Evolutionary conservation across 352 stramenopile species (phyloP), one percentile per base, ranked within the genome.

Genomic region (Thalassiosira hispida): DNA sequence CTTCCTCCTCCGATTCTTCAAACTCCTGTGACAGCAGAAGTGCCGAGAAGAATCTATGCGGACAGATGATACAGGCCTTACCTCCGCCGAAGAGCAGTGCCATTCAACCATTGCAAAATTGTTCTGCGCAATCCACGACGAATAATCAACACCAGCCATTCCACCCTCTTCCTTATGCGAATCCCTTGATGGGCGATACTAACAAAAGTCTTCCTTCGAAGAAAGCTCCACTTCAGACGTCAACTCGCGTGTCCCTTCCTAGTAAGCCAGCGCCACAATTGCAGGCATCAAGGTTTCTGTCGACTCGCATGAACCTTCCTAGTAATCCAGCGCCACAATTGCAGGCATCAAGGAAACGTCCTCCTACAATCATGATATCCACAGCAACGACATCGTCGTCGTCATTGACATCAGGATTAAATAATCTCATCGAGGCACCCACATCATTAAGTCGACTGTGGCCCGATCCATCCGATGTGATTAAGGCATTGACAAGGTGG

Each of bases 401-500:
- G 57, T 47, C 52, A 67, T 75, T 52, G 23, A 49, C n/a, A 46
- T 55, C 38, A 65, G 18, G 6, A 59, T 23, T 53, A 33, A 27
- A 53, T 11, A 51, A 18, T 22, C 14, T n/a, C 49, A 29, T 33
- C 27, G 55, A 66, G 33, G 44, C 73, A 31, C 65, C 74, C 14
- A 68, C 74, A 51, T 82, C 74, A 29, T 44, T 85, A 14, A 59
- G 51, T 40, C 77, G 77, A 63, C 61, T 81, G 9, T 85, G 66
- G 64, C 77, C 77, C 27, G 77, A 85, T 69, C 77, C 77, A 44
- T 85, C 77, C 0, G 77, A 85, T 72, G 53, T 63, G 25, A 77
- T 85, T 55, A 85, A 81, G 29, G 66, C 77, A 9, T 67, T 85
- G 56, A 85, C 77, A 9, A 31, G 52, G 27, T 85, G 77, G 77